Evolutionary conservation across 2,329 filamentous ascomycete species (phyloP).

Genomic region (Coniella vitis): DNA sequence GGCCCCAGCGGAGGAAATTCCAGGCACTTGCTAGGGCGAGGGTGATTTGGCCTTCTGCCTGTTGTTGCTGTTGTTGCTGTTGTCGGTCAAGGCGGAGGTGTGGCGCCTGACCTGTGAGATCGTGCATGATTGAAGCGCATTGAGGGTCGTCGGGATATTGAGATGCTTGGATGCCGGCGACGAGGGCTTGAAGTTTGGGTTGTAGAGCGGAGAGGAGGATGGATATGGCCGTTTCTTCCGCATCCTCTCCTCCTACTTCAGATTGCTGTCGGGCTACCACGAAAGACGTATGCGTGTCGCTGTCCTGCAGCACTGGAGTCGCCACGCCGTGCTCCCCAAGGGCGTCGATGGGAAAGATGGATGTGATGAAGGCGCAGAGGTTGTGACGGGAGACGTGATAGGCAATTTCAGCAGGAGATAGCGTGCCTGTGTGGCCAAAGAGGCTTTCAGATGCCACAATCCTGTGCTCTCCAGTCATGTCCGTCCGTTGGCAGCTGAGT

Average conservation of each 20-base stretch:
- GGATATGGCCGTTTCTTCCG: background rate
- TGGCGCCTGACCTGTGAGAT: conserved; percentile 37
- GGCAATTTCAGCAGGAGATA: conserved; percentile 29
- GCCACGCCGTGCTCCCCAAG: conserved; percentile 29
- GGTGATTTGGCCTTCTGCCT: conserved; percentile 38
- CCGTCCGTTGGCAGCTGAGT: conserved; percentile 29
- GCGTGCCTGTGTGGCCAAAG: conserved; percentile 8
- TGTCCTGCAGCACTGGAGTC: background rate
- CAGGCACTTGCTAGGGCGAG: conserved; percentile 34
- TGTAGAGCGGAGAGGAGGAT: background rate
- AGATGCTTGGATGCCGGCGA: conserved; percentile 29
- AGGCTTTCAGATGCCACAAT: conserved; percentile 15
- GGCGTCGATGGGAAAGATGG: conserved; percentile 32
- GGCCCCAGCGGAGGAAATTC: conserved; percentile 46
- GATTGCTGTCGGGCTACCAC: background rate
- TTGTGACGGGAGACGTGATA: conserved; percentile 47
- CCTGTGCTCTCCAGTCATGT: conserved; percentile 4
- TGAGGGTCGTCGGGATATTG: conserved; percentile 27
- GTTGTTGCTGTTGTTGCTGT: no score
- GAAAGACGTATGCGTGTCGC: no score
- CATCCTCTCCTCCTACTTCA: conserved; percentile 11
- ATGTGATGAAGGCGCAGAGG: conserved; percentile 43
- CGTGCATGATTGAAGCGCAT: conserved; percentile 42
- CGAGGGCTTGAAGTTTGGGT: conserved; percentile 26
- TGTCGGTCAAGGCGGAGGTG: no score